These are phyloP conservation scores for Phytophthora palmivora DNA, from an alignment of 352 stramenopile genomes.

Conservation along the genomic window DNA sequence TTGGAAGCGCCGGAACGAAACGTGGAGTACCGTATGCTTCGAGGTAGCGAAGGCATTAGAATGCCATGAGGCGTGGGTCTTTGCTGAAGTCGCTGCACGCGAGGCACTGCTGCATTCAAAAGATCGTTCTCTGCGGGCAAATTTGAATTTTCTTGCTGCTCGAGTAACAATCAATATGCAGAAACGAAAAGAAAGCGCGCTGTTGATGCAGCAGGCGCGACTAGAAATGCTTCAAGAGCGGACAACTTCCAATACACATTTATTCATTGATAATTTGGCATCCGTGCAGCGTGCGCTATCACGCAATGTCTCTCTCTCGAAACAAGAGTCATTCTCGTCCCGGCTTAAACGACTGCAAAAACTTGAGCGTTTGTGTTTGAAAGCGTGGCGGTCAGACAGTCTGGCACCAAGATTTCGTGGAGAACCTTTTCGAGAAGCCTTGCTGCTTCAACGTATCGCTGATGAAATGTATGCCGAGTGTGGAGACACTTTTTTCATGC, in stretches of 20 bases:
- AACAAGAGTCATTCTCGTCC: constrained; percentile 44
- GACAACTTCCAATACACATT: neutral
- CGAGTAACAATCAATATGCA: constrained; percentile 30
- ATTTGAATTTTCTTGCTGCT: constrained; percentile 41
- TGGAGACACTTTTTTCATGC: constrained; percentile 62
- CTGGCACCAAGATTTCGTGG: constrained; percentile 42
- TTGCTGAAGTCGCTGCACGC: constrained; percentile 31
- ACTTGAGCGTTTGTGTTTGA: constrained; percentile 70
- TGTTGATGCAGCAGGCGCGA: constrained; percentile 43
- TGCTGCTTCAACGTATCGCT: constrained; percentile 66
- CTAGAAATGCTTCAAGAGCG: constrained; percentile 26
- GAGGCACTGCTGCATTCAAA: constrained; percentile 39
- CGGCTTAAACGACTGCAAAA: constrained; percentile 58
- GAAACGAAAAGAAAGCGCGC: constrained; percentile 20
- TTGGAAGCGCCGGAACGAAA: constrained; percentile 44
- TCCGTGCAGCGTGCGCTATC: constrained; percentile 50
- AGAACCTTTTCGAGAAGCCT: constrained; percentile 55
- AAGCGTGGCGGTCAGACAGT: constrained; percentile 63
- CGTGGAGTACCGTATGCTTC: constrained; percentile 49
- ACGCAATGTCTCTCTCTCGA: constrained; percentile 38
- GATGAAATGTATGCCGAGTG: constrained; percentile 48
- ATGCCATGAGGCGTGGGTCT: constrained; percentile 43
- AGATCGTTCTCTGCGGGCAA: constrained; percentile 28
- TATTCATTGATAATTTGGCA: constrained; percentile 35
- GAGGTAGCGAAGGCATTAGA: constrained; percentile 49